Evolutionary conservation across 495 filamentous ascomycete species (phyloP).

Genomic region (Tuber aestivum): DNA sequence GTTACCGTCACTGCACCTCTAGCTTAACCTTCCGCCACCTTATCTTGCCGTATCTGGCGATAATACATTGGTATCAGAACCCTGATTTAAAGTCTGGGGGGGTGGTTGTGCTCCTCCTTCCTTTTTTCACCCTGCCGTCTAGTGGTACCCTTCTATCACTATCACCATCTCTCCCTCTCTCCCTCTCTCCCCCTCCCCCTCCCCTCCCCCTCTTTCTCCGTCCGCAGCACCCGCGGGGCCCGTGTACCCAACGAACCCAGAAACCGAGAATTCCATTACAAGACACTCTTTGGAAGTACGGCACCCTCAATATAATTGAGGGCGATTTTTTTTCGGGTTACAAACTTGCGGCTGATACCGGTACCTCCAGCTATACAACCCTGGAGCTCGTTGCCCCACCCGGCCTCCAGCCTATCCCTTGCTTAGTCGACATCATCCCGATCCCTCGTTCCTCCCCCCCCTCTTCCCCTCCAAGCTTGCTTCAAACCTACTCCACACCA

Average conservation of each 20-base stretch:
- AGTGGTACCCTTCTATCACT: no score
- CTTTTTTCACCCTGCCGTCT: no score
- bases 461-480: background rate
- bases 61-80: background rate
- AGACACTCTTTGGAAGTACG: no score
- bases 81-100: background rate
- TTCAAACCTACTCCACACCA: background rate
- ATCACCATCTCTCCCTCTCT: background rate
- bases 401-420: constrained; percentile 4
- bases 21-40: background rate
- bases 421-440: constrained; percentile 15
- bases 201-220: background rate
- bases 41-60: background rate
- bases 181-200: background rate
- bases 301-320: background rate
- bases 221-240: background rate
- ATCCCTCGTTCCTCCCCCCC: background rate
- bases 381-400: constrained; percentile 6
- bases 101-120: background rate
- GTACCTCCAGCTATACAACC: background rate
- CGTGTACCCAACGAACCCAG: background rate
- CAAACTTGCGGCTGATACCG: constrained; percentile 4
- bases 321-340: background rate
- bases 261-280: background rate
- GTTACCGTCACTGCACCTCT: background rate